These are phyloP conservation scores for Aspergillus olivimuriae DNA, from an alignment of 495 filamentous ascomycete genomes.

Conservation along the genomic window DNA sequence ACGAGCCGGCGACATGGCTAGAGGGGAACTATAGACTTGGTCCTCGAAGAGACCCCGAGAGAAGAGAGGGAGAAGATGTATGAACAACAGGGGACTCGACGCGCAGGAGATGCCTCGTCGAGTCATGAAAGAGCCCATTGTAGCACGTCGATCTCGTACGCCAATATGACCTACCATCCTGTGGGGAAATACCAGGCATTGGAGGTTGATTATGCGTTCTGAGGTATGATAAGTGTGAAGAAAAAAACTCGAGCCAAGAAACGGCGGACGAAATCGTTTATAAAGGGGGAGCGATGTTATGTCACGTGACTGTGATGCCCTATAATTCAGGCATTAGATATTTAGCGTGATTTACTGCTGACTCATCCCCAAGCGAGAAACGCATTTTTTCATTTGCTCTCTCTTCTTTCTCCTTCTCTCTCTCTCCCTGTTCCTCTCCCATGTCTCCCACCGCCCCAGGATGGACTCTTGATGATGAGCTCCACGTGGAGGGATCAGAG, in stretches of 20 bases:
- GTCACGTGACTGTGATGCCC: no score
- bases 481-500: no score
- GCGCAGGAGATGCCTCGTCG: conserved; percentile 24
- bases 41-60: neutral
- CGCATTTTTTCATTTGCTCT: neutral
- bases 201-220: conserved; percentile 53
- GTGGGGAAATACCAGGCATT: conserved; percentile 30
- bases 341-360: neutral
- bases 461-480: neutral
- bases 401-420: neutral
- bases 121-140: conserved; percentile 24
- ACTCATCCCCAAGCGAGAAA: neutral
- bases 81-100: conserved; percentile 37
- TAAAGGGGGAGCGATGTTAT: conserved; percentile 10
- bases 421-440: neutral
- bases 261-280: conserved; percentile 11
- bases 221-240: conserved; percentile 38
- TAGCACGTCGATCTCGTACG: conserved; percentile 38
- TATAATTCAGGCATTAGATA: no score
- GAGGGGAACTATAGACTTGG: neutral
- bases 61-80: conserved; percentile 20
- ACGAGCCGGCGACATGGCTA: no score
- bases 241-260: conserved; percentile 21
- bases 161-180: conserved; percentile 51
- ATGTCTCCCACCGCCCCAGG: neutral